phyloP scores from a whole-genome alignment of 163 green algal genomes.

The Volvox carteri region DNA sequence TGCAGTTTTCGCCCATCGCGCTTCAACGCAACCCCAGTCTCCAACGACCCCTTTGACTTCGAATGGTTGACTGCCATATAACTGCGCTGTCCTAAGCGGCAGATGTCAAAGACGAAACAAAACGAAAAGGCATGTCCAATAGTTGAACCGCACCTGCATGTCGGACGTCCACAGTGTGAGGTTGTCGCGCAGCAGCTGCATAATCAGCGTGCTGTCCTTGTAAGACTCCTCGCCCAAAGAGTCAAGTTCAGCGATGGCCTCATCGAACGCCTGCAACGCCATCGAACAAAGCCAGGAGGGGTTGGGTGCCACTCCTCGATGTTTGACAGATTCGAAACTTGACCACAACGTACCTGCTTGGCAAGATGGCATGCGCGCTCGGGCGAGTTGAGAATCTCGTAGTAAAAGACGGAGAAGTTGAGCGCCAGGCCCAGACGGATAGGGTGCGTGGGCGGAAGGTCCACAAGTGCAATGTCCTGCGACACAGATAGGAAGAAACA shows the following conservation, averaged over 20 bases:
- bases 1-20: too few relatives aligned
- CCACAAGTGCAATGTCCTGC: constrained; percentile 97
- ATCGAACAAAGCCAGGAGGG: not conserved
- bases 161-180: constrained; percentile 98
- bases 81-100: too few relatives aligned
- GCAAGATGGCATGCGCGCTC: constrained; percentile 98
- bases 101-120: too few relatives aligned
- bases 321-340: not conserved
- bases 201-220: constrained; percentile 99
- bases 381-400: constrained; percentile 99
- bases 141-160: constrained; percentile 87
- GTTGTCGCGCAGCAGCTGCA: constrained; percentile 99
- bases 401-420: constrained; percentile 99
- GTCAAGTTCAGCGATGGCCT: constrained; percentile 98
- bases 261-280: constrained; percentile 95
- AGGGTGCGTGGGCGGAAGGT: constrained; percentile 98
- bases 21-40: not conserved
- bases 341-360: constrained; percentile 84
- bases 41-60: not conserved
- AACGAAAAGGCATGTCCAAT: not conserved
- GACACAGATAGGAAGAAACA: constrained; percentile 7
- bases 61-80: not conserved
- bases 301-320: too few relatives aligned
- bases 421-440: constrained; percentile 99
- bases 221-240: constrained; percentile 98